Percentiles rank a stretch among this genome's conserved stretches.
Conservation (phyloP, 2,329 filamentous ascomycete genomes). For the Pseudogymnoascus sp. region DNA sequence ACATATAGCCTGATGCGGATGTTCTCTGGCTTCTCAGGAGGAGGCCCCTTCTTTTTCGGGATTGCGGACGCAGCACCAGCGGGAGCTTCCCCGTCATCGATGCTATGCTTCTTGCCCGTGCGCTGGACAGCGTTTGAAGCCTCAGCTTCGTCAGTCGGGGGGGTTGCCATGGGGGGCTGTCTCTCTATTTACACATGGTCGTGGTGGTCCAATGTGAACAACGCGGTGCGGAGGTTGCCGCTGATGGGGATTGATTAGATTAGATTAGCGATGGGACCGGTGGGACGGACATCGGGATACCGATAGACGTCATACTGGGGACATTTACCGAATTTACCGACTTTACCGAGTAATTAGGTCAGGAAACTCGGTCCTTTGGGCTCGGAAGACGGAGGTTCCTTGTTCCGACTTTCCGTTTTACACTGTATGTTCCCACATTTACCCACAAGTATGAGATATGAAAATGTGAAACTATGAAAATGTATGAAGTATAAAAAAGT, state of each 20-base stretch:
- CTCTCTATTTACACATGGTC: conserved; percentile 16
- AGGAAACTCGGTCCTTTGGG: too few species aligned
- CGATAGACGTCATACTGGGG: neutral
- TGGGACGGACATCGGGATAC: too few species aligned
- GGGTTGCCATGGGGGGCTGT: neutral
- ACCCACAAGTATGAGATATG: neutral
- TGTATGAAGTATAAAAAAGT: neutral
- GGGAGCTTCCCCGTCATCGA: conserved; percentile 11
- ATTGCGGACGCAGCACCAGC: conserved; percentile 21
- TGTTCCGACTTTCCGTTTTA: too few species aligned
- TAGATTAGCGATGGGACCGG: neutral
- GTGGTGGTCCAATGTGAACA: neutral
- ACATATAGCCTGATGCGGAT: conserved; percentile 63
- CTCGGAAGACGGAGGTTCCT: too few species aligned
- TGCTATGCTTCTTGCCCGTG: neutral
- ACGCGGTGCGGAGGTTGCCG: neutral
- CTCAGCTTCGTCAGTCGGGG: conserved; percentile 8
- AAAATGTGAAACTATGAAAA: neutral
- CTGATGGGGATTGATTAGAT: neutral
- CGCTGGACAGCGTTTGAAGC: conserved; percentile 5
- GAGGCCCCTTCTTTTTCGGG: conserved; percentile 37
- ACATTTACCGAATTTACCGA: neutral
- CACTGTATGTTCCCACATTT: neutral
- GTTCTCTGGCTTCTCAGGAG: conserved; percentile 66
- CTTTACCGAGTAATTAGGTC: too few species aligned